Evolutionary conservation across 768 basidiomycete genomes (phyloP), one percentile per base, ranked within the genome.

Genomic region (Agrocybe praecox): DNA sequence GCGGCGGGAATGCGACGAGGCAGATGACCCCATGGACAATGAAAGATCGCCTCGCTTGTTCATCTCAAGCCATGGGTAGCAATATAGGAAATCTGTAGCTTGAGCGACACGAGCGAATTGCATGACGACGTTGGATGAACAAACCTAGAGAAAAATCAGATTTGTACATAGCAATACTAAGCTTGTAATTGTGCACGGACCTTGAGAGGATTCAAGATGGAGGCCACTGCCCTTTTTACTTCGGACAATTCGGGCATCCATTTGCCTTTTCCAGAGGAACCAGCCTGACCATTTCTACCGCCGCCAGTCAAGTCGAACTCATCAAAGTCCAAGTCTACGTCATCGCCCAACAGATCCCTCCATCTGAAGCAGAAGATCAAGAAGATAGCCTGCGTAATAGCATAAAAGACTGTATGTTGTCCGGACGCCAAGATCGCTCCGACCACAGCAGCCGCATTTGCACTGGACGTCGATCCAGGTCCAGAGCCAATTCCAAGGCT

Each of bases 351-450:
- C 33, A 98, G 74, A 61, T 98, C 97, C 58, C 92, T 77, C 96
- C 96, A 98, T 11, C 97, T 80, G 74, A 98, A 99, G 71, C 97
- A 98, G 71, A 99, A 99, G 60, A 99, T 94, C 60, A 98, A 81
- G 69, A 99, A 96, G 10, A 95, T 85, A 0, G 96, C 89, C 67
- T 98, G 97, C 0, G 87, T 75, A 29, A 96, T 89, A 2, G 96
- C 94, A 69, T 98, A 98, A 68, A 98, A 98, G 18, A 96, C 83
- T 23, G 82, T 84, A 63, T 89, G 79, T 53, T 83, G 80, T n/a
- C 68, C 68, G 21, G 66, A 70, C 51, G 64, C 61, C 48, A 63
- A 36, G 55, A 69, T 53, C 57, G 67, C 48, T 64, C 65, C 47
- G 52, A 62, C 52, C 8, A 57, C 49, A n/a, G 60, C 53, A 29